These are phyloP conservation scores for Diaporthe ilicicola DNA, from an alignment of 2,329 filamentous ascomycete species.

Conservation along the genomic window DNA sequence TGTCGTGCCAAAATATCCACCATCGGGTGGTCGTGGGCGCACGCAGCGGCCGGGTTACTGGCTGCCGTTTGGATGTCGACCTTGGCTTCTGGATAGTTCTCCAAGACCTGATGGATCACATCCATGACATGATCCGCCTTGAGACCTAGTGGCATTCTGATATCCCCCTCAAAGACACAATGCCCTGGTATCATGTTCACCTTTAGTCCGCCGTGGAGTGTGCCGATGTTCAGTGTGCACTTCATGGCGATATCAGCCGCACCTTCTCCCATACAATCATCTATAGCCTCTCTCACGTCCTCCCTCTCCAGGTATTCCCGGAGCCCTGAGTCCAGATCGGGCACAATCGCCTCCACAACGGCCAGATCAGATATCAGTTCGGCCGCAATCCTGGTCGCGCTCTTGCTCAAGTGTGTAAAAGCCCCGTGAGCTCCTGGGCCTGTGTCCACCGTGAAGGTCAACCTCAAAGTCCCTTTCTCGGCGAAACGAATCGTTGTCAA, in stretches of 20 bases:
- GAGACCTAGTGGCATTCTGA: conserved; percentile 50
- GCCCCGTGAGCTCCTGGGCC: conserved; percentile 48
- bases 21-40: conserved; percentile 44
- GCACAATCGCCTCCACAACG: conserved; percentile 26
- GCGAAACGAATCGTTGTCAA: conserved; percentile 48
- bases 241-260: conserved; percentile 43
- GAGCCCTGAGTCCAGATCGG: conserved; percentile 34
- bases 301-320: conserved; percentile 40
- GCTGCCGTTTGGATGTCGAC: conserved; percentile 43
- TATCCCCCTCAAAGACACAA: conserved; percentile 49
- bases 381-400: conserved; percentile 46
- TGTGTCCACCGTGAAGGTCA: conserved; percentile 45
- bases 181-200: conserved; percentile 51
- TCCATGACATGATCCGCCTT: conserved; percentile 40
- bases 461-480: conserved; percentile 51
- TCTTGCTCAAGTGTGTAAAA: conserved; percentile 48
- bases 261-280: conserved; percentile 47
- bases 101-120: conserved; percentile 40
- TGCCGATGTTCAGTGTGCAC: conserved; percentile 51
- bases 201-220: conserved; percentile 49
- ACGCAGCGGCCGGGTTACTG: conserved; percentile 44
- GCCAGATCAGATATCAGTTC: conserved; percentile 15
- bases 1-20: conserved; percentile 40
- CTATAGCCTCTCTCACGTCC: conserved; percentile 42
- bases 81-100: conserved; percentile 40